These are phyloP conservation scores for Drosera capensis DNA, from an alignment of 148 eudicot genomes.

Conservation along the genomic window DNA sequence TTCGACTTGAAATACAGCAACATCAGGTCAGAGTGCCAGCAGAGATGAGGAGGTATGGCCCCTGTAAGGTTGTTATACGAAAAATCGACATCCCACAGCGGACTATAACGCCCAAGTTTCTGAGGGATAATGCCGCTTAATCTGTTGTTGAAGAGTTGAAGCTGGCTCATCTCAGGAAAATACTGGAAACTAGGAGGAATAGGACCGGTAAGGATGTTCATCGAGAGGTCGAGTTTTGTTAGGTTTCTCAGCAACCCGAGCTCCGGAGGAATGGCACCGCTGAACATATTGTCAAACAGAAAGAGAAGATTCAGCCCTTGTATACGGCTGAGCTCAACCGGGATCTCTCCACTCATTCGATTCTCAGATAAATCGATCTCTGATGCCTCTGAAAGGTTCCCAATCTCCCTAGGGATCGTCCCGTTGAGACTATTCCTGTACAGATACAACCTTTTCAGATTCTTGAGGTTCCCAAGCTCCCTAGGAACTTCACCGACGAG, in stretches of 20 bases:
- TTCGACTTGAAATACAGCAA: constrained; percentile 63
- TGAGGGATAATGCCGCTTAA: constrained; percentile 65
- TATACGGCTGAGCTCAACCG: constrained; percentile 48
- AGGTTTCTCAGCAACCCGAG: constrained; percentile 47
- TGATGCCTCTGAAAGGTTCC: constrained; percentile 54
- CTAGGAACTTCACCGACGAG: constrained; percentile 66
- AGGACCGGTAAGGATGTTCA: constrained; percentile 62
- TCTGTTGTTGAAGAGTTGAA: constrained; percentile 63
- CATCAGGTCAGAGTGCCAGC: constrained; percentile 50
- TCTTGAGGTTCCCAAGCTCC: constrained; percentile 50
- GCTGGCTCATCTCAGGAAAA: constrained; percentile 39
- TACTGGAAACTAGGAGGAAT: constrained; percentile 74
- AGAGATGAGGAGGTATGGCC: constrained; percentile 54
- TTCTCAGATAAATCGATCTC: constrained; percentile 93
- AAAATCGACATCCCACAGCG: constrained; percentile 83
- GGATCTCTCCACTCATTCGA: constrained; percentile 55
- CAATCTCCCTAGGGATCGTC: constrained; percentile 69
- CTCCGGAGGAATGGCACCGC: constrained; percentile 58
- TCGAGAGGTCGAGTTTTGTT: constrained; percentile 72
- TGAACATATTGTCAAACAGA: constrained; percentile 69
- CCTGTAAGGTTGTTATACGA: constrained; percentile 62
- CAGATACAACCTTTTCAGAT: constrained; percentile 38
- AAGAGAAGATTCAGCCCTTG: constrained; percentile 42
- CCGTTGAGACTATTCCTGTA: constrained; percentile 77
- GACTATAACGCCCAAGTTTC: constrained; percentile 51